Evolutionary conservation across 495 filamentous ascomycete genomes (phyloP).

Genomic region (Trichoderma reesei): DNA sequence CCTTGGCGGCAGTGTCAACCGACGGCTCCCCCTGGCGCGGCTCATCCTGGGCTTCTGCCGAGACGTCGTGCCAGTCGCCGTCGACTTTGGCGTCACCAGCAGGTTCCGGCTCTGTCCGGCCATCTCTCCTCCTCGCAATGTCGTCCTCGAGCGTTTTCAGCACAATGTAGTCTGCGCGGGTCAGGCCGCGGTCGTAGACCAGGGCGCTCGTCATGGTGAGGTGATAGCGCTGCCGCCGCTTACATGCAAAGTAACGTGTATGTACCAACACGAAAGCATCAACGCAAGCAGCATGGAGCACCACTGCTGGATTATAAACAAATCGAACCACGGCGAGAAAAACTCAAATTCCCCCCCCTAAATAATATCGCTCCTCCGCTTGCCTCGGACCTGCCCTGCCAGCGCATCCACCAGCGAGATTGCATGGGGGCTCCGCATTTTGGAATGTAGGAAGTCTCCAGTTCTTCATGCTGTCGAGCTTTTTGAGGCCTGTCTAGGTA

Average conservation of each 20-base stretch:
- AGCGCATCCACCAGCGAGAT: constrained; percentile 7
- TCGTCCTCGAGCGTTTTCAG: constrained; percentile 2
- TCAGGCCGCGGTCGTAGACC: constrained; percentile 4
- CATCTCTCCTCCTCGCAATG: neutral
- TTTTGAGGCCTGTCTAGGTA: too few relatives aligned
- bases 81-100: neutral
- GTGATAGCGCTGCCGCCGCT: neutral
- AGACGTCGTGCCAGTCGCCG: neutral
- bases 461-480: too few relatives aligned
- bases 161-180: constrained; percentile 4
- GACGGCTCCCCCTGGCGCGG: neutral
- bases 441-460: neutral
- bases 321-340: neutral
- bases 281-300: neutral
- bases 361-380: neutral
- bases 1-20: neutral
- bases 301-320: neutral
- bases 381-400: neutral
- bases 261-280: neutral
- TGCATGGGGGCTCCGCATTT: constrained; percentile 7
- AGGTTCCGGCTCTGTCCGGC: neutral
- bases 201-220: neutral
- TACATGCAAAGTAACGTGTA: neutral
- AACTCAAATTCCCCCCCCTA: neutral
- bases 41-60: neutral